Conservation (phyloP, 345 rosid species). For the Dimocarpus longan region DNA sequence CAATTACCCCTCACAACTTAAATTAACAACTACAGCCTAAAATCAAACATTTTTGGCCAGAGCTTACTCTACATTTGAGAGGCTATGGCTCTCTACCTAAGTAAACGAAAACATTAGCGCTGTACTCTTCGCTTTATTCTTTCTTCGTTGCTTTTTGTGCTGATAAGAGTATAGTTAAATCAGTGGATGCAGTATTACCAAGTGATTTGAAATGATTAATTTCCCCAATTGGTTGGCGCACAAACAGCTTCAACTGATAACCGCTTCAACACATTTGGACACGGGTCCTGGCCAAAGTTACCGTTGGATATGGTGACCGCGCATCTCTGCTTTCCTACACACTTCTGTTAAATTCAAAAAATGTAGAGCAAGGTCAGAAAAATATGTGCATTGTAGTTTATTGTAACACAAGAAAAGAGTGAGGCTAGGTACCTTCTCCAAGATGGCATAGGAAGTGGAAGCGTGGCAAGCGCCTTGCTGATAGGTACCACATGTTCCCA, state of each 20-base stretch:
- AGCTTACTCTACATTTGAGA: slow-evolving; percentile 30
- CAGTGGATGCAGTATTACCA: slow-evolving; percentile 27
- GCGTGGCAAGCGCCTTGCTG: slow-evolving; percentile 97
- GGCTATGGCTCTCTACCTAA: slow-evolving; percentile 20
- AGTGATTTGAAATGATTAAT: slow-evolving; percentile 27
- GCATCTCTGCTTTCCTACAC: slow-evolving; percentile 82
- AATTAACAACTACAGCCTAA: slow-evolving; percentile 11
- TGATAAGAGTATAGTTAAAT: slow-evolving; percentile 45
- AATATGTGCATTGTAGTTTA: background rate
- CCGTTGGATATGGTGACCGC: slow-evolving; percentile 73
- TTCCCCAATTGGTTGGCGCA: slow-evolving; percentile 55
- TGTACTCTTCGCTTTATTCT: slow-evolving; percentile 18
- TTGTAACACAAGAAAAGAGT: background rate
- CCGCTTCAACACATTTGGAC: slow-evolving; percentile 79
- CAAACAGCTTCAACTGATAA: slow-evolving; percentile 85
- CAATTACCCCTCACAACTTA: background rate
- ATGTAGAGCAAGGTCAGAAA: slow-evolving; percentile 19
- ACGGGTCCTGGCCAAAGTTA: slow-evolving; percentile 85
- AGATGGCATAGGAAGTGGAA: slow-evolving; percentile 64
- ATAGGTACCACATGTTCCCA: slow-evolving; percentile 96
- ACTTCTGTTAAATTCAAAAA: slow-evolving; percentile 54
- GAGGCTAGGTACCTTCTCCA: slow-evolving; percentile 63
- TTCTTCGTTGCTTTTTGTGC: slow-evolving; percentile 30
- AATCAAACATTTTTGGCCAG: slow-evolving; percentile 31
- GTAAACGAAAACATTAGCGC: slow-evolving; percentile 12